Conservation (phyloP, 2,329 filamentous ascomycete genomes). For the Nigrospora sphaerica region DNA sequence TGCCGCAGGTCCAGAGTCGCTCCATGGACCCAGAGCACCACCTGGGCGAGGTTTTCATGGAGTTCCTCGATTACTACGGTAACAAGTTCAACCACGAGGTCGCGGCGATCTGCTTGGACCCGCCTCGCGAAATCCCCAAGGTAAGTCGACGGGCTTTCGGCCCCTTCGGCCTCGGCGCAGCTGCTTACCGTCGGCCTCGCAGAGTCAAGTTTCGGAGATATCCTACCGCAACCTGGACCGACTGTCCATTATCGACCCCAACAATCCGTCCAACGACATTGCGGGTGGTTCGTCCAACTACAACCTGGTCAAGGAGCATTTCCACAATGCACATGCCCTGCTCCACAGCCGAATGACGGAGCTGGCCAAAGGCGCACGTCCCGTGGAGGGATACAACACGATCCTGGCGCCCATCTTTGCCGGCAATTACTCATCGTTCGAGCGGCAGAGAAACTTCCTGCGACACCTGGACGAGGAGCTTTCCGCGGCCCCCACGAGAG, state of each 20-base stretch:
- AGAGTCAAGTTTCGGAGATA: constrained; percentile 38
- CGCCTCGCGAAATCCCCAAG: constrained; percentile 65
- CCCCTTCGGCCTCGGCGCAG: too few species aligned
- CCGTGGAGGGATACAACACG: constrained; percentile 31
- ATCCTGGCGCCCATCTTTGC: constrained; percentile 67
- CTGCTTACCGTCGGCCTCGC: background rate
- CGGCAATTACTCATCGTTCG: constrained; percentile 73
- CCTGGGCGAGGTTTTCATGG: constrained; percentile 73
- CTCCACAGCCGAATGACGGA: constrained; percentile 53
- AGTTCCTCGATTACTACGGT: constrained; percentile 87
- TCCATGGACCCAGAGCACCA: constrained; percentile 56
- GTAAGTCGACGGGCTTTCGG: constrained; percentile 31
- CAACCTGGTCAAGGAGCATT: constrained; percentile 57
- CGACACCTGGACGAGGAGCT: constrained; percentile 39
- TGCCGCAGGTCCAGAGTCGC: constrained; percentile 61
- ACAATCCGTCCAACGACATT: constrained; percentile 79
- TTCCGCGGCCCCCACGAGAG: constrained; percentile 5
- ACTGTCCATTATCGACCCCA: constrained; percentile 87
- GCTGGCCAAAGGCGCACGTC: constrained; percentile 27
- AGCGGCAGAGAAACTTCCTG: constrained; percentile 59
- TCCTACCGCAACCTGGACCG: constrained; percentile 57
- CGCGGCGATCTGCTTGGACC: constrained; percentile 69
- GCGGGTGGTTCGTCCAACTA: constrained; percentile 77
- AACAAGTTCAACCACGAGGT: constrained; percentile 65
- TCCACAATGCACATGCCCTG: constrained; percentile 54